Evolutionary conservation across 1,139 yeast genomes (phyloP), one percentile per base, ranked within the genome.

Genomic region (Debaryomycetaceae sp.): DNA sequence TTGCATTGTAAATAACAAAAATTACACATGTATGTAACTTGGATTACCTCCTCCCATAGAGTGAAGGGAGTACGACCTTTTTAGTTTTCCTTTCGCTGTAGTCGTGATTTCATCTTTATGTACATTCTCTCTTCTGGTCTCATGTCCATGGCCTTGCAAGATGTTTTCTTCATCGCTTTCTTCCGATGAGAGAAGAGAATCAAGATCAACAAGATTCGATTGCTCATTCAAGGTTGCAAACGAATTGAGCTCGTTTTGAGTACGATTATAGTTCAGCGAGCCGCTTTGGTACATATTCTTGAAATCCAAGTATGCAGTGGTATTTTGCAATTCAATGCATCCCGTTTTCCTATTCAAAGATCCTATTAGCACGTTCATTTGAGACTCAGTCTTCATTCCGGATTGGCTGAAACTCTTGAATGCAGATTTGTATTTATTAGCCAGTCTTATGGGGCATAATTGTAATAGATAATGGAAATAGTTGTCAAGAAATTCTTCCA

Each of bases 261-360:
- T 14, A 30, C 16, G 19, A 17, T 35, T 31, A 9, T 30, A 28
- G 17, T 22, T 22, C 22, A 35, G 42, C 6, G 17, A 19, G 33
- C 38, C 43, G 14, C 34, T 22, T 17, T 40, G 46, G 17, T 43
- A 43, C 4, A 41, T 40, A 34, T 44, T 39, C 29, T 49, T 49
- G 24, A 49, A 48, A 26, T 51, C 45, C 29, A 48, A 41, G 32
- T 37, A 46, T 14, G 54, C 48, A 31, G 49, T 38, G 5, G 58
- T 52, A 35, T 55, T 58, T 29, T 51, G 50, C 2, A 58, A 40
- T 37, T 57, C 61, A 26, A 66, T 41, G 6, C 45, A 41, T 1
- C 73, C 71, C 2, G 63, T 48, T 42, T 64, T 63, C 32, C 70
- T 48, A 43, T 65, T 55, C 34, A 67, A 40, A 2, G 71, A 66